Evolutionary conservation across 2,329 filamentous ascomycete species (phyloP), one percentile per base, ranked within the genome.

Genomic region (Ophiostoma novo-ulmi): DNA sequence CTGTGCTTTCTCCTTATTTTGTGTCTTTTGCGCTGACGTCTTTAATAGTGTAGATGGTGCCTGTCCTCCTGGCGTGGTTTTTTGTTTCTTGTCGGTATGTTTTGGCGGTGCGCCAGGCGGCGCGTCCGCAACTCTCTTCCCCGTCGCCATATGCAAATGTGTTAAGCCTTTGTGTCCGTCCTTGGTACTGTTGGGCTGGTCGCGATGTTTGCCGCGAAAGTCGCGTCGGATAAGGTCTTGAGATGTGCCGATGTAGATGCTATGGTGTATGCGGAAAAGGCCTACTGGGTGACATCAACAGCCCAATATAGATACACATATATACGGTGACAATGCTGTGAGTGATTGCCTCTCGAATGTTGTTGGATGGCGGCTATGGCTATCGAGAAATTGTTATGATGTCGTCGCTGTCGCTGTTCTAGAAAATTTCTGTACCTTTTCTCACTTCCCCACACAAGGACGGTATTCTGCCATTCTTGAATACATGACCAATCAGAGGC

Each of bases 51-150:
- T 26, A 14, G 36, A 22, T 13, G 63, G 35, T 11, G 63, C 6
- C 13, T 10, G 63, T 22, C 13, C n/a, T 38, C 17, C 17, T 11
- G 65, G 20, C 22, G 41, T 22, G 3, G 63, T 70, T 67, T 69
- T 70, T n/a, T 67, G 72, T 14, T 71, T 73, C 52, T 73, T 72
- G 22, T 31, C 64, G 39, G 11, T 36, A 44, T 58, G 38, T 17
- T 35, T 55, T n/a, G 58, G 70, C 31, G 64, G 65, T 5, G 5
- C 44, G 17, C 26, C 35, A 10, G 70, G 39, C 55, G 36, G 8
- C 0, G 52, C 41, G 1, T 36, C 52, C 11, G 70, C 67, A 0
- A 36, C 55, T 69, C 64, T 67, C 22, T 71, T 71, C 14, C 41
- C 44, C 5, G 66, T n/a, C 35, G 35, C 64, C 65, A 67, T 70